phyloP scores from a whole-genome alignment of 2,329 filamentous ascomycete genomes.

The Davidsoniella australis region DNA sequence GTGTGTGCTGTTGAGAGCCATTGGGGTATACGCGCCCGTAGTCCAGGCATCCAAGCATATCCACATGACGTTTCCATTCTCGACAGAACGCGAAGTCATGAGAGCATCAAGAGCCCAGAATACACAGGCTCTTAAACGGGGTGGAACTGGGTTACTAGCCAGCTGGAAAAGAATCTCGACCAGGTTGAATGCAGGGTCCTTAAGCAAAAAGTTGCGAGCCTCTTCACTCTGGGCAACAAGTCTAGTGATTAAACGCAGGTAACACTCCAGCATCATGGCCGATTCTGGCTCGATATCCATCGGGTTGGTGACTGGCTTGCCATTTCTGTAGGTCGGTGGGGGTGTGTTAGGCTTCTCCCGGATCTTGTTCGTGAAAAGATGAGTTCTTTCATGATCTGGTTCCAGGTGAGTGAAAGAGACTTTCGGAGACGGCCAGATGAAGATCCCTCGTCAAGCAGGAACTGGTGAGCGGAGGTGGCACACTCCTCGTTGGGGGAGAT shows the following conservation, averaged over 20 bases:
- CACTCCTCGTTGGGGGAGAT: constrained; percentile 71
- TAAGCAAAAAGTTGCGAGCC: constrained; percentile 58
- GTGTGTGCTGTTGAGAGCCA: constrained; percentile 13
- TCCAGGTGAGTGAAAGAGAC: constrained; percentile 76
- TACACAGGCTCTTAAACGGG: constrained; percentile 64
- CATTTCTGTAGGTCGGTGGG: constrained; percentile 30
- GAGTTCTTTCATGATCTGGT: constrained; percentile 80
- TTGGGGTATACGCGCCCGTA: constrained; percentile 35
- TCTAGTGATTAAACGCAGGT: constrained; percentile 73
- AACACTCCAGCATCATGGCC: constrained; percentile 91
- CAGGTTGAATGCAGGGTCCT: constrained; percentile 46
- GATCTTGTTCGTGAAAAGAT: constrained; percentile 68
- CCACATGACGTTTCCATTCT: constrained; percentile 64
- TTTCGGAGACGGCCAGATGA: constrained; percentile 63
- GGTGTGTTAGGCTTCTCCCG: constrained; percentile 47
- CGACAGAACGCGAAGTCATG: constrained; percentile 53
- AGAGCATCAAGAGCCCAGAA: constrained; percentile 65
- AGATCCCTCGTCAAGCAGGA: constrained; percentile 66
- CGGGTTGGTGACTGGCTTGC: constrained; percentile 45
- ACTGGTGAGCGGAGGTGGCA: constrained; percentile 71
- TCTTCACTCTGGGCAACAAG: constrained; percentile 56
- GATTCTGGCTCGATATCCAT: constrained; percentile 80
- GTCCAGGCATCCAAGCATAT: constrained; percentile 63
- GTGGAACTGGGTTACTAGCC: constrained; percentile 58
- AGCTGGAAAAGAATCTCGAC: constrained; percentile 62